Evolutionary conservation across 2,329 filamentous ascomycete species (phyloP), one percentile per base, ranked within the genome.

Genomic region (Claviceps quebecensis): DNA sequence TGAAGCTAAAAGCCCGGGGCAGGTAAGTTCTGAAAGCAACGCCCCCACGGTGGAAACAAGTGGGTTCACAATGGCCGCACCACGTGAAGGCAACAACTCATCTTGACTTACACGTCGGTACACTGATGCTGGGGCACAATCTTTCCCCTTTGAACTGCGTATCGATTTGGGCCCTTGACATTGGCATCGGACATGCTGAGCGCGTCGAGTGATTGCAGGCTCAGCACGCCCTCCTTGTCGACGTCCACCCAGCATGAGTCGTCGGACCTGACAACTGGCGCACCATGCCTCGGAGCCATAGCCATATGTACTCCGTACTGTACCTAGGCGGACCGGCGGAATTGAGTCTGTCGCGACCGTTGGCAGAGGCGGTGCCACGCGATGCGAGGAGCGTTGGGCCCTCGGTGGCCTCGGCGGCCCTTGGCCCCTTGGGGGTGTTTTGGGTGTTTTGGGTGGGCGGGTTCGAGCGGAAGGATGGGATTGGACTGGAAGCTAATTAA

Each of bases 61-160:
- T 53, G 48, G 52, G 38, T 26, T 41, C 19, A 16, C 34, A 14
- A 36, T 26, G 44, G 48, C 16, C 34, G 52, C 45, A 40, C 39
- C 52, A 48, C 52, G 34, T 29, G 13, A 17, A 41, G 29, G 9
- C 41, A 37, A n/a, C 19, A 19, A 19, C 16, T 45, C 37, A 34
- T 34, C 9, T 41, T 45, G 47, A 63, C 63, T 65, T 59, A 65
- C 63, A 64, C 47, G 54, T 58, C 61, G 54, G 48, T 51, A 51
- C 50, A 46, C n/a, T 54, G 53, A 13, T 16, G 47, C 43, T 57
- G 60, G 40, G 60, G 63, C 48, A 67, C 64, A 17, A 63, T 59
- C 53, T 62, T 67, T 47, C 64, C 65, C 48, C 59, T 54, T 41
- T 61, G 60, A 45, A 65, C 58, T 50, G 65, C 63, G 57, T 61